These are phyloP conservation scores for Huntiella abstrusa DNA, from an alignment of 2,329 filamentous ascomycete genomes.

Conservation along the genomic window DNA sequence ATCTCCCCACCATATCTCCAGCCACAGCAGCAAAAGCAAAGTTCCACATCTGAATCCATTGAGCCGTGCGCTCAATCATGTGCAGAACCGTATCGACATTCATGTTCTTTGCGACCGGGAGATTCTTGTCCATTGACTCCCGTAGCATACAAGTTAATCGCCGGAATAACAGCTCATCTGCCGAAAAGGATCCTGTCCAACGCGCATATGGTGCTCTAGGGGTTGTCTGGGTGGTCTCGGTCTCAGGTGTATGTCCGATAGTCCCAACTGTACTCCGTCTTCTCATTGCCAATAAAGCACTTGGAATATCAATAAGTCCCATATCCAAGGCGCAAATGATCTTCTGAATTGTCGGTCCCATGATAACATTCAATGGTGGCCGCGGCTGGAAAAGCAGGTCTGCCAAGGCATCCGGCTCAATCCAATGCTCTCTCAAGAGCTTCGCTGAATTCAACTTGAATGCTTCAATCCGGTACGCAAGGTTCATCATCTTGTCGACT, in stretches of 20 bases:
- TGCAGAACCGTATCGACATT: constrained; percentile 29
- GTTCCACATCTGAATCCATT: constrained; percentile 41
- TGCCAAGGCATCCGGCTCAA: constrained; percentile 32
- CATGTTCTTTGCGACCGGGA: constrained; percentile 11
- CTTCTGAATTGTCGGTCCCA: constrained; percentile 41
- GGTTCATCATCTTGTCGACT: constrained; percentile 1
- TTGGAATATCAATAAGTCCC: constrained; percentile 32
- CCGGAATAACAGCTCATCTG: constrained; percentile 86
- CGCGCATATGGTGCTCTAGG: constrained; percentile 13
- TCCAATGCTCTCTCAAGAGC: constrained; percentile 23
- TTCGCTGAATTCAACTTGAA: not conserved
- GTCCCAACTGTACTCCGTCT: constrained; percentile 28
- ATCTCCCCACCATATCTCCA: constrained; percentile 27
- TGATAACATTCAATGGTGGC: constrained; percentile 30
- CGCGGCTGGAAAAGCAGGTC: constrained; percentile 40
- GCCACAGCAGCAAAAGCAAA: constrained; percentile 29
- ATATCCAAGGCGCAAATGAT: constrained; percentile 34
- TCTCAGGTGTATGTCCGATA: constrained; percentile 11
- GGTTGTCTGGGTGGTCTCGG: constrained; percentile 5
- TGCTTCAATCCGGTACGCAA: not conserved
- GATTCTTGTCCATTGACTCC: not conserved
- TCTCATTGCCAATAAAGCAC: constrained; percentile 35
- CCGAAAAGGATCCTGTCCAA: constrained; percentile 38
- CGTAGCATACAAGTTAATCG: constrained; percentile 47
- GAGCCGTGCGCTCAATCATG: constrained; percentile 29